Percentiles rank a stretch among this genome's conserved stretches.
Conservation (phyloP, 106 monocot genomes). For the Acorus calamus region DNA sequence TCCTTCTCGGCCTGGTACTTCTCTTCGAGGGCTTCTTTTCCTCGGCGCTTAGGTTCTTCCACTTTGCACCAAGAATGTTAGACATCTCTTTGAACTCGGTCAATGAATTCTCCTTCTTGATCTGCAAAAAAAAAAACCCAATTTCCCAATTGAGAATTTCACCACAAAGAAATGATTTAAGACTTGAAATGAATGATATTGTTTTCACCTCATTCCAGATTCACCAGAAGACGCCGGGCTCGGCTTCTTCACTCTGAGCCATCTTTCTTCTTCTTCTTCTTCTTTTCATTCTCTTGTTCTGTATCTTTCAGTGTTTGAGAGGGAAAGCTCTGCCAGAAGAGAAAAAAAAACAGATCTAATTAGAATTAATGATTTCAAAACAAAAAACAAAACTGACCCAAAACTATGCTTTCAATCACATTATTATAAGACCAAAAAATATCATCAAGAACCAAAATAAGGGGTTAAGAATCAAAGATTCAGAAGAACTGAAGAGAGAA, state of each 20-base stretch:
- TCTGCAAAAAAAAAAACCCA: conserved; percentile 4
- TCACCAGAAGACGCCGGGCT: conserved; percentile 57
- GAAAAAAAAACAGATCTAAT: not conserved
- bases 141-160: not conserved
- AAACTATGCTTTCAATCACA: not conserved
- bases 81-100: conserved; percentile 66
- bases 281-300: conserved; percentile 34
- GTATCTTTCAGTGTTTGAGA: conserved; percentile 59
- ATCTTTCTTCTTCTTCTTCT: conserved; percentile 46
- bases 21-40: conserved; percentile 80
- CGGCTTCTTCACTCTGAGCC: conserved; percentile 47
- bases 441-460: no score
- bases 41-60: conserved; percentile 66
- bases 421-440: no score
- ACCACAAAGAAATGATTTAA: not conserved
- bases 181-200: not conserved
- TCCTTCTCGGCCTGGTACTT: conserved; percentile 73
- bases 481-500: not conserved
- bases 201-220: conserved; percentile 64
- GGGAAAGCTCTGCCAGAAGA: conserved; percentile 38
- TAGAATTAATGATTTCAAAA: not conserved
- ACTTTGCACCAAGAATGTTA: conserved; percentile 52
- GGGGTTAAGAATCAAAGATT: no score
- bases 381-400: not conserved
- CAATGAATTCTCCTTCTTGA: conserved; percentile 62